phyloP scores from a whole-genome alignment of 306 rosid species.

The Fagus crenata region DNA sequence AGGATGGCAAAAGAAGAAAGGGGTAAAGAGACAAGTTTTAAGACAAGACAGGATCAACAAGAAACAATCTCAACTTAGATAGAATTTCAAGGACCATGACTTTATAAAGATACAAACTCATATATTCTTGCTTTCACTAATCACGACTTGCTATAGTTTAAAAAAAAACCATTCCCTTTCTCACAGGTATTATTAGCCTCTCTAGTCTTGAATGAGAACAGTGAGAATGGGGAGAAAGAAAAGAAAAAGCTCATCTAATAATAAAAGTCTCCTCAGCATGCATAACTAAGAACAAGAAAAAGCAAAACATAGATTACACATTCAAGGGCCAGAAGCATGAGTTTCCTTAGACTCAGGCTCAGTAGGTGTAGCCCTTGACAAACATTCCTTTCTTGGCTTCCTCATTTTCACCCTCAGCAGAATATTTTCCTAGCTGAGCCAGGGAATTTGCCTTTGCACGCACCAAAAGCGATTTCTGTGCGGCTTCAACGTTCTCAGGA shows the following conservation, averaged over 20 bases:
- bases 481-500: conserved; percentile 74
- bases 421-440: conserved; percentile 94
- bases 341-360: conserved; percentile 22
- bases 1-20: neutral
- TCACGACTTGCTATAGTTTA: neutral
- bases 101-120: neutral
- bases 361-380: conserved; percentile 89
- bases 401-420: conserved; percentile 79
- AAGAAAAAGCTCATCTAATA: conserved; percentile 25
- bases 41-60: too few relatives aligned
- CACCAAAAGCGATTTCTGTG: conserved; percentile 76
- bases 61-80: neutral
- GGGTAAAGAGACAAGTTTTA: neutral
- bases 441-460: conserved; percentile 97
- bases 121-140: neutral
- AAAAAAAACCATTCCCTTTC: conserved; percentile 29
- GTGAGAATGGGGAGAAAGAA: conserved; percentile 13
- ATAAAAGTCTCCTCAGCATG: conserved; percentile 26
- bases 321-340: conserved; percentile 10
- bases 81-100: neutral
- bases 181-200: conserved; percentile 56
- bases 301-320: conserved; percentile 21
- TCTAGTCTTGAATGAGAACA: conserved; percentile 18
- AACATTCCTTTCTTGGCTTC: conserved; percentile 94
- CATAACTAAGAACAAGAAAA: conserved; percentile 15